phyloP scores from a whole-genome alignment of 495 filamentous ascomycete genomes.

The Annulohypoxylon maeteangense region DNA sequence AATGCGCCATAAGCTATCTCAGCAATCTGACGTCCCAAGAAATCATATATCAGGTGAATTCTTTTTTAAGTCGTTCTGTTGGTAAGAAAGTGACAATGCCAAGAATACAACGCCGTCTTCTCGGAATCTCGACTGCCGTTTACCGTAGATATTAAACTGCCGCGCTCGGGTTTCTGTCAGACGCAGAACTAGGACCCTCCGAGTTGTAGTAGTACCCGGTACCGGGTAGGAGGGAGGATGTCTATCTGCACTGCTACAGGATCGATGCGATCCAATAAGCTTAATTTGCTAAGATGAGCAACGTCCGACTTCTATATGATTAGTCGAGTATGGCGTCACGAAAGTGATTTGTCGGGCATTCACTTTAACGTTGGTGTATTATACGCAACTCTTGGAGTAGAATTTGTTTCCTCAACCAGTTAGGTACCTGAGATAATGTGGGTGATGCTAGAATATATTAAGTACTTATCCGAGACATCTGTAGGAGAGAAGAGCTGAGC shows the following conservation, averaged over 20 bases:
- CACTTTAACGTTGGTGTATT: neutral
- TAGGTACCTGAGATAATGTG: neutral
- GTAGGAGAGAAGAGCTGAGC: neutral
- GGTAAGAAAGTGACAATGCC: neutral
- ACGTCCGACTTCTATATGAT: neutral
- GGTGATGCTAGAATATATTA: neutral
- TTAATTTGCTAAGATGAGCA: constrained; percentile 5
- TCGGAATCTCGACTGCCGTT: neutral
- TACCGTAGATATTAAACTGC: neutral
- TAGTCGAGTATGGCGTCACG: neutral
- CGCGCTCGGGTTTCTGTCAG: neutral
- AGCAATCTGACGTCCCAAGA: neutral
- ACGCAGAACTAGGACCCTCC: constrained; percentile 1
- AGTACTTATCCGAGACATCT: neutral
- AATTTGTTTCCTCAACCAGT: neutral
- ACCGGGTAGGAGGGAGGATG: constrained; percentile 28
- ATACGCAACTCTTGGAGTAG: neutral
- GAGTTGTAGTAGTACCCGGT: constrained; percentile 6
- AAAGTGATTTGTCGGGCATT: neutral
- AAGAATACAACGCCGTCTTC: neutral
- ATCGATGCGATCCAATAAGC: constrained; percentile 12
- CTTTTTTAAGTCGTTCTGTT: neutral
- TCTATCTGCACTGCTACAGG: constrained; percentile 30
- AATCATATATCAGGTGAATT: neutral
- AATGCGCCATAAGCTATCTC: neutral